Conservation (phyloP, 2,329 filamentous ascomycete genomes). For the Calonectria pseudoreteaudii region DNA sequence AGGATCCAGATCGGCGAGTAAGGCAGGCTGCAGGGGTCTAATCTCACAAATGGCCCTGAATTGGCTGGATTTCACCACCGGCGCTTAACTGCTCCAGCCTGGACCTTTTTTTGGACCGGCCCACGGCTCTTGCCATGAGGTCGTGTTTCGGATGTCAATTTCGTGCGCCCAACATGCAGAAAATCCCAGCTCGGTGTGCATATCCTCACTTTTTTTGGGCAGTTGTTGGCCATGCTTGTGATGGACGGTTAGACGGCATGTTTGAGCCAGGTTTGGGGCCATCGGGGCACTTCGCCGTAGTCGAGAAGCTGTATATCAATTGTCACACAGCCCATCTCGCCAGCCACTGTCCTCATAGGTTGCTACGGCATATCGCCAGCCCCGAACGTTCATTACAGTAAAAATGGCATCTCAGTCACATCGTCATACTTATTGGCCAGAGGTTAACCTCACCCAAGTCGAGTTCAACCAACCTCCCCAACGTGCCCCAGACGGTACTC, state of each 20-base stretch:
- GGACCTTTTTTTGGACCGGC: not conserved
- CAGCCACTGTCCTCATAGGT: not conserved
- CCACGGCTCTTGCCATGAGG: not conserved
- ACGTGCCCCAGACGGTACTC: too few relatives aligned
- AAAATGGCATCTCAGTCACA: not conserved
- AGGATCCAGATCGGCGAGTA: not conserved
- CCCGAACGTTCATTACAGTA: too few relatives aligned
- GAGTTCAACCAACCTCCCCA: not conserved
- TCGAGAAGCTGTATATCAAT: not conserved
- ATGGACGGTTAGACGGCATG: not conserved
- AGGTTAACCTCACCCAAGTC: too few relatives aligned
- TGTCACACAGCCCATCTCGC: not conserved
- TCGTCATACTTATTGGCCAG: not conserved
- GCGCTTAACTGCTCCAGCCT: not conserved
- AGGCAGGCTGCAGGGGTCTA: not conserved
- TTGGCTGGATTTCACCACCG: not conserved
- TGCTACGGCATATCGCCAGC: not conserved
- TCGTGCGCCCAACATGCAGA: not conserved
- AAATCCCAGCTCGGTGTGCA: not conserved
- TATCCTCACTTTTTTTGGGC: not conserved
- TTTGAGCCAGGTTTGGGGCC: not conserved
- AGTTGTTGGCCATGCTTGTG: not conserved
- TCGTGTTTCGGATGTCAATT: not conserved
- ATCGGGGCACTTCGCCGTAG: not conserved
- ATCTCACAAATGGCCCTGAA: not conserved